Percentiles rank a stretch among this genome's conserved stretches.
Conservation (phyloP, 345 rosid species). For the Gossypium arboreum region DNA sequence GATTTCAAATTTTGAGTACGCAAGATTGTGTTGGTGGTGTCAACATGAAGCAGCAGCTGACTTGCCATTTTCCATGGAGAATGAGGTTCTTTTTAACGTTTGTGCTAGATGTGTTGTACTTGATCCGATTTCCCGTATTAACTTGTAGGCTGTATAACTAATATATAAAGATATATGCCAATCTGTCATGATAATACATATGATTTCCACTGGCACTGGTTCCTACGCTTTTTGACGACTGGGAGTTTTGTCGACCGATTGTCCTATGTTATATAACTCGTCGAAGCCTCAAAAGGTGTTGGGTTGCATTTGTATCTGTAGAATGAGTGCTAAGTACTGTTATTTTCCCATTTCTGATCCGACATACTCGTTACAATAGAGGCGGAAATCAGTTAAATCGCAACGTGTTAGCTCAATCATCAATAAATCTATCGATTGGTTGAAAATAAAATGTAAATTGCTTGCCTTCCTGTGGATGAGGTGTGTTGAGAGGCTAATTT, state of each 20-base stretch:
- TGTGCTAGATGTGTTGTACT: background rate
- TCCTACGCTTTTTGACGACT: background rate
- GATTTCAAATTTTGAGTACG: conserved; percentile 71
- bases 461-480: too few species aligned
- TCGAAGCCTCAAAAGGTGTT: background rate
- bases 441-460: too few species aligned
- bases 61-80: background rate
- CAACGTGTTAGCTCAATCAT: too few species aligned
- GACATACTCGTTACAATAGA: background rate
- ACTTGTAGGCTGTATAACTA: background rate
- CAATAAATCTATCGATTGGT: too few species aligned
- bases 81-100: background rate
- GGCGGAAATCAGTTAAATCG: background rate
- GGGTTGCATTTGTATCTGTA: background rate
- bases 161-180: background rate
- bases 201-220: background rate
- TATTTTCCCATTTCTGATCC: background rate
- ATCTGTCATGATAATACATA: background rate
- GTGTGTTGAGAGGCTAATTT: too few species aligned
- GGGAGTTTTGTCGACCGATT: background rate
- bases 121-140: background rate
- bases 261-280: background rate
- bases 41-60: background rate
- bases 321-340: background rate
- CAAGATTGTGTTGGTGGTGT: background rate